Base-by-base conservation (phyloP, 2,329 filamentous ascomycete genomes). In the Penicillium sumatraense region DNA sequence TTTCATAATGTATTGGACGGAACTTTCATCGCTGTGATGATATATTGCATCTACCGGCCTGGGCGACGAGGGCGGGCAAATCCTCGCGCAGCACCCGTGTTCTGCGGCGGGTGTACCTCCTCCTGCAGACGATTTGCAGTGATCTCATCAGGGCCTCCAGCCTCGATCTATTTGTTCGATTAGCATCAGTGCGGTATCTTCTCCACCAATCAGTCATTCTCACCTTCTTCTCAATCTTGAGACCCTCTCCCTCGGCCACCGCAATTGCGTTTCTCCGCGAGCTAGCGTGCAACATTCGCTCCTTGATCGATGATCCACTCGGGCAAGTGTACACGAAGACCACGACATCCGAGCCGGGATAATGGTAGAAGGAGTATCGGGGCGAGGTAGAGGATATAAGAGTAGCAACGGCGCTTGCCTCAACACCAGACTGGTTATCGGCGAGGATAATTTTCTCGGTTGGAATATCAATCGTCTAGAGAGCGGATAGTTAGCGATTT, bases 261-360 rank as follows among this genome's bases (percentile, higher is more conserved):
- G 69, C 66, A 24, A 87, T 74, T n/a, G 83, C 81, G 59, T 79
- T 78, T 24, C 77, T 76, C 63, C 84, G 79, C 55, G 80, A 83
- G 51, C 83, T 84, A 21, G 85, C 84, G 70, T 87, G 86, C 56
- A 88, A 65, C 86, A 88, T 88, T 52, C 85, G 78, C 70, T 87
- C 84, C 72, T 85, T 87, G 68, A 88, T 84, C 69, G 83, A 85
- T 13, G 83, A 83, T 11, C 68, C 76, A 0, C 80, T 78, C 11
- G 86, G 86, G 68, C 86, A 88, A 18, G 85, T 86, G 66, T 86
- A 87, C 55, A 88, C 81, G 71, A 88, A 88, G 20, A 87, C 71
- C 11, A 86, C 76, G 2, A 72, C 67, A 6, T 75, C 71, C 11
- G 76, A 76, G 29, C 75, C 72, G 5, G 77, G 74, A 59, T 85